phyloP scores from a whole-genome alignment of 2,329 filamentous ascomycete species.

The Cladophialophora yegresii region DNA sequence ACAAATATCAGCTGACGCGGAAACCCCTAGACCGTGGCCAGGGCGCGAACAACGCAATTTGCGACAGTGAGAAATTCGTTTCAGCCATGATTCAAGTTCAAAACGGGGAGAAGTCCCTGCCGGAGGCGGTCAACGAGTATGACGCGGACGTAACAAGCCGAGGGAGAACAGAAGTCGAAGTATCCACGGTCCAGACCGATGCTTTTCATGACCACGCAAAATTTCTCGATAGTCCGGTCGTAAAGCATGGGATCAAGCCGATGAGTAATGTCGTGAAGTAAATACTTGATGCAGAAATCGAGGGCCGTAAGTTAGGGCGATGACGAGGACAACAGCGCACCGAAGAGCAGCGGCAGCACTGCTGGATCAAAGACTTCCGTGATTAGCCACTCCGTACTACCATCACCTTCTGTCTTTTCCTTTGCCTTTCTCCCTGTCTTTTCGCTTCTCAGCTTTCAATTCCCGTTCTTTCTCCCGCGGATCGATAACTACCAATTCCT shows the following conservation, averaged over 20 bases:
- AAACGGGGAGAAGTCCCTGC: constrained; percentile 16
- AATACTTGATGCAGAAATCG: not conserved
- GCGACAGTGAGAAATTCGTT: constrained; percentile 31
- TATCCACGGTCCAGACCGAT: constrained; percentile 27
- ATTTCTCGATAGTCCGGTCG: constrained; percentile 29
- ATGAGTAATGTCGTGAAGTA: not conserved
- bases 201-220: constrained; percentile 28
- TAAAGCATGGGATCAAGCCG: constrained; percentile 32
- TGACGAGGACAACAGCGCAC: not conserved
- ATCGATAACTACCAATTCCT: constrained; percentile 91
- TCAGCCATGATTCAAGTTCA: constrained; percentile 29
- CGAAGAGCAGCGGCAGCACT: not conserved
- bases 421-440: constrained; percentile 9
- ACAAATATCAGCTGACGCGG: not conserved
- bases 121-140: constrained; percentile 30
- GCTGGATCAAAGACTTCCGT: not conserved
- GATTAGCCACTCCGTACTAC: not conserved
- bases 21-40: constrained; percentile 29
- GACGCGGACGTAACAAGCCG: constrained; percentile 28
- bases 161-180: constrained; percentile 29
- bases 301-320: not conserved
- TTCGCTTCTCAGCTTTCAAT: constrained; percentile 56
- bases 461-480: constrained; percentile 78
- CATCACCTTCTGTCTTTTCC: not conserved
- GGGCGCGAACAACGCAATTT: constrained; percentile 33